phyloP scores from a whole-genome alignment of 129 eudicot genomes.

The Flaveria ramosissima region DNA sequence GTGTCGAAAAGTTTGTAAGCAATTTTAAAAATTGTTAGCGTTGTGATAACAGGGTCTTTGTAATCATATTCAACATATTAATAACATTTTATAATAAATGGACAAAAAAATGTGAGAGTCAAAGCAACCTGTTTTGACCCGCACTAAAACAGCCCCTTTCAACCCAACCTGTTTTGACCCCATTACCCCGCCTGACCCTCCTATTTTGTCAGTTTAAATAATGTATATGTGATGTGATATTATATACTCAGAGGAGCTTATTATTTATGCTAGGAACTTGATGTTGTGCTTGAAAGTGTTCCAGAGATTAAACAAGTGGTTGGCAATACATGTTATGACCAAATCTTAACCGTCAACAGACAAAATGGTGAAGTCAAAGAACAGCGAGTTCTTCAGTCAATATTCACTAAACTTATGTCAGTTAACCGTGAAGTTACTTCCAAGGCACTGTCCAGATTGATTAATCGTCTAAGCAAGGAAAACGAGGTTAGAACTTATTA shows the following conservation, averaged over 20 bases:
- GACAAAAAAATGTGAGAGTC: neutral
- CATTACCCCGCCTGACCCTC: too few species aligned
- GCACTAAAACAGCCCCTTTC: neutral
- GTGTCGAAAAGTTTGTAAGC: too few species aligned
- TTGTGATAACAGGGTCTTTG: neutral
- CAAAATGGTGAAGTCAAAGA: constrained; percentile 51
- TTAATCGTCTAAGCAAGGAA: constrained; percentile 49
- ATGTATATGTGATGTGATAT: constrained; percentile 3
- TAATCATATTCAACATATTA: neutral
- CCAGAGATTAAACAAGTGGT: constrained; percentile 81
- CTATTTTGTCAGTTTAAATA: too few species aligned
- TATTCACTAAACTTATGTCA: constrained; percentile 78
- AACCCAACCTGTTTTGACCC: neutral
- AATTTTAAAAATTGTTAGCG: neutral
- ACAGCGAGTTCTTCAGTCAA: constrained; percentile 43
- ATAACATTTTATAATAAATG: neutral
- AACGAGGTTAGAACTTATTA: constrained; percentile 38
- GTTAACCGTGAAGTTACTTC: constrained; percentile 51
- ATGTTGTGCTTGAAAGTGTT: constrained; percentile 55
- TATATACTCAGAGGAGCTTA: neutral
- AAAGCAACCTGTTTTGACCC: neutral
- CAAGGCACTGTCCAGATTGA: constrained; percentile 47
- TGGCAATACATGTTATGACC: constrained; percentile 46
- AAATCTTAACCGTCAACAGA: constrained; percentile 38
- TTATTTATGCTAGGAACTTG: constrained; percentile 60